Conservation (phyloP, 2,329 filamentous ascomycete genomes). For the Sarocladiaceae sp. region DNA sequence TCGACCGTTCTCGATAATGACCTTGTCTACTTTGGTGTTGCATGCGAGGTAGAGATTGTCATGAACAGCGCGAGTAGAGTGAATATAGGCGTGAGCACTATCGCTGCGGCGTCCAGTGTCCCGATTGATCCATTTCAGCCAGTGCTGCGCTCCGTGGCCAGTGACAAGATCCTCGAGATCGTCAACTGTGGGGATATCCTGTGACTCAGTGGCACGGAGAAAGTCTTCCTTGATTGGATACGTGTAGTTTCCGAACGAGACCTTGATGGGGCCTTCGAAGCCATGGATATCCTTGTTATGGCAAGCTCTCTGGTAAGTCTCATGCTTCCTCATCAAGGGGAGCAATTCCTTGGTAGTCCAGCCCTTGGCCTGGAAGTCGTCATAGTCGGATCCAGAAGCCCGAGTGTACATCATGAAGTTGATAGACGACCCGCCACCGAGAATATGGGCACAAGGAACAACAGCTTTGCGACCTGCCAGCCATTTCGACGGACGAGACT, state of each 20-base stretch:
- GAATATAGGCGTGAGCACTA: slow-evolving; percentile 71
- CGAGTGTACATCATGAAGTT: slow-evolving; percentile 79
- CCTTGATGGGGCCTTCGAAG: slow-evolving; percentile 74
- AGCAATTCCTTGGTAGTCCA: slow-evolving; percentile 71
- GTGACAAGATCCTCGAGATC: slow-evolving; percentile 68
- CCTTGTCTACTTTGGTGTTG: slow-evolving; percentile 74
- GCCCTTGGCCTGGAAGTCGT: slow-evolving; percentile 74
- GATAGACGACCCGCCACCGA: slow-evolving; percentile 68
- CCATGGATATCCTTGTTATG: slow-evolving; percentile 64
- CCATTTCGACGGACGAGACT: slow-evolving; percentile 67
- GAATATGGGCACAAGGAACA: slow-evolving; percentile 67
- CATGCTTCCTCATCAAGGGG: slow-evolving; percentile 73
- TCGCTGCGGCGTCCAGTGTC: slow-evolving; percentile 64
- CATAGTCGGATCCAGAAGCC: slow-evolving; percentile 66
- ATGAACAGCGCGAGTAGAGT: slow-evolving; percentile 65
- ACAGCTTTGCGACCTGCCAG: slow-evolving; percentile 65
- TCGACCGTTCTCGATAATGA: slow-evolving; percentile 65
- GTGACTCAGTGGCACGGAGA: slow-evolving; percentile 63
- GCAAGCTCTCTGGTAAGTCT: slow-evolving; percentile 65
- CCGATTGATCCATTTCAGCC: slow-evolving; percentile 81
- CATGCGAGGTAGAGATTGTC: slow-evolving; percentile 65
- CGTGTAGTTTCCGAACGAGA: slow-evolving; percentile 74
- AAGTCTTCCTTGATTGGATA: slow-evolving; percentile 82
- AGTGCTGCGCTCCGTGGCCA: slow-evolving; percentile 69
- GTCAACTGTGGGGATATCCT: slow-evolving; percentile 67